Evolutionary conservation across 1,284 basidiomycete genomes (phyloP).

Genomic region (Cryptococcus sp.): DNA sequence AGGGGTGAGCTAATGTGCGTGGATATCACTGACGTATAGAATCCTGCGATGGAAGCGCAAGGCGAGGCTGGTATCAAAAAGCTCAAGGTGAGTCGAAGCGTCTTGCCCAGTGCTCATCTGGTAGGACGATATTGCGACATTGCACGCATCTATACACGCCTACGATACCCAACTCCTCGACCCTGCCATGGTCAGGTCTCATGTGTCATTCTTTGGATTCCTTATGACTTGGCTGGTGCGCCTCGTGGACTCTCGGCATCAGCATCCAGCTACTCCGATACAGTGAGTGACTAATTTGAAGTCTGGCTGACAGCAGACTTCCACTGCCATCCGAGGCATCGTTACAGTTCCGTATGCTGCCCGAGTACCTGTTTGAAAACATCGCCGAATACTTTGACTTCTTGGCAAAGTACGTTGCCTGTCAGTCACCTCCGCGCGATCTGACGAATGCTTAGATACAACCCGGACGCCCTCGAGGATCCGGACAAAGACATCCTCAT

Average conservation of each 20-base stretch:
- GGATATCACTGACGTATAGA: conserved; percentile 18
- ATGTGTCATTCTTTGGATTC: conserved; percentile 82
- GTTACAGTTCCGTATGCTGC: conserved; percentile 79
- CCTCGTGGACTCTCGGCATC: conserved; percentile 79
- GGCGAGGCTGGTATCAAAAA: conserved; percentile 61
- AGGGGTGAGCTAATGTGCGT: conserved; percentile 60
- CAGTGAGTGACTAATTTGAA: conserved; percentile 58
- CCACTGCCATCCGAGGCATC: conserved; percentile 86
- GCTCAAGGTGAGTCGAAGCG: conserved; percentile 61
- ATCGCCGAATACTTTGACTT: conserved; percentile 87
- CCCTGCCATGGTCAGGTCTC: conserved; percentile 76
- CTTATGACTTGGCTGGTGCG: conserved; percentile 93
- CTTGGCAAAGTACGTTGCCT: conserved; percentile 66
- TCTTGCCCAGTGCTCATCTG: conserved; percentile 9
- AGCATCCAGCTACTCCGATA: conserved; percentile 70
- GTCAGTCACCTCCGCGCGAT: not conserved
- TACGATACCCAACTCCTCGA: conserved; percentile 85
- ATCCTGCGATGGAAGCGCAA: conserved; percentile 60
- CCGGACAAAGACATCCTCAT: conserved; percentile 85
- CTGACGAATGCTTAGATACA: conserved; percentile 57
- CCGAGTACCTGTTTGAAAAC: conserved; percentile 94
- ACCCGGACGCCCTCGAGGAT: conserved; percentile 77
- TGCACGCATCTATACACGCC: conserved; percentile 70
- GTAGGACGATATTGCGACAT: conserved; percentile 65
- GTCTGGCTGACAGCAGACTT: conserved; percentile 58